Conservation (phyloP, 345 rosid species). For the Populus tremula region DNA sequence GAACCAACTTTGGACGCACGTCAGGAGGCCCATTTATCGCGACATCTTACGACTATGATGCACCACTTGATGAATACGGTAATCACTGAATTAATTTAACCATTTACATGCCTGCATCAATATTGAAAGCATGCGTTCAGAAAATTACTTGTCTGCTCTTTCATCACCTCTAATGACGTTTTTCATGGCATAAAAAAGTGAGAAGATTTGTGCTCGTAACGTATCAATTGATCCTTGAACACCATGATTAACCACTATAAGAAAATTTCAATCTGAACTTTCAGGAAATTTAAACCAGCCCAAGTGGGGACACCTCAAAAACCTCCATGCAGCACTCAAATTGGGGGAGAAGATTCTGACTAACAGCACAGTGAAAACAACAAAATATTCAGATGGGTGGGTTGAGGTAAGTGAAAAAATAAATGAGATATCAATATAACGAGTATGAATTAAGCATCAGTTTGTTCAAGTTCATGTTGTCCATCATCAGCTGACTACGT, state of each 20-base stretch:
- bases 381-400: not conserved
- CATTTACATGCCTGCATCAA: not conserved
- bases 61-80: slow-evolving; percentile 23
- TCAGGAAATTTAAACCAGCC: slow-evolving; percentile 12
- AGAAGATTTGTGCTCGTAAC: too few species aligned
- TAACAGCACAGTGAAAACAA: not conserved
- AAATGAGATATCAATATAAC: too few species aligned
- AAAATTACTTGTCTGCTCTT: not conserved
- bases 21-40: slow-evolving; percentile 16
- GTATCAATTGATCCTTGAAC: too few species aligned
- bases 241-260: too few species aligned
- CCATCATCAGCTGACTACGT: not conserved
- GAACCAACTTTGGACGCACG: slow-evolving; percentile 22
- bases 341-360: slow-evolving; percentile 7
- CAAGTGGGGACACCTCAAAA: slow-evolving; percentile 9
- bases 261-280: not conserved
- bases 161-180: too few species aligned
- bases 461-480: not conserved
- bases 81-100: not conserved
- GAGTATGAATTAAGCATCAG: not conserved
- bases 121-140: not conserved
- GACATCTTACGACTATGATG: slow-evolving; percentile 17
- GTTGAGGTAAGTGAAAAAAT: not conserved
- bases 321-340: slow-evolving; percentile 13
- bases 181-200: too few species aligned